phyloP scores from a whole-genome alignment of 148 eudicot species.

The Euryodendron excelsum region DNA sequence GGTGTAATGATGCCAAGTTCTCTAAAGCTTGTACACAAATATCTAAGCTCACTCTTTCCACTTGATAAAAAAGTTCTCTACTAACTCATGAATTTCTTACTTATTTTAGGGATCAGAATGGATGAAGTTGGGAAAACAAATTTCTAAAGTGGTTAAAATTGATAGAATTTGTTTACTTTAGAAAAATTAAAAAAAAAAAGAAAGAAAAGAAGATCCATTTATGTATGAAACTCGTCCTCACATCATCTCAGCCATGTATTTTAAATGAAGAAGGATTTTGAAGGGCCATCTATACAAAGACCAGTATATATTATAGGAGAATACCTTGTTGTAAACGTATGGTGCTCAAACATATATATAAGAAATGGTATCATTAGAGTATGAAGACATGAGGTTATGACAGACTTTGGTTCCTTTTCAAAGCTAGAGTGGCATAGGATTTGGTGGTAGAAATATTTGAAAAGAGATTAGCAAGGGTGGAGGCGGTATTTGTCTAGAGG shows the following conservation, averaged over 20 bases:
- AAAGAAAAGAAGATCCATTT: not conserved
- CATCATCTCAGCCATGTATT: not conserved
- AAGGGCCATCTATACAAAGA: not conserved
- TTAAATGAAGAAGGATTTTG: not conserved
- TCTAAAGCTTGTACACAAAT: not conserved
- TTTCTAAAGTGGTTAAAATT: not conserved
- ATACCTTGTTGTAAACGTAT: not conserved
- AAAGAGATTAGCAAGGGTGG: too few relatives aligned
- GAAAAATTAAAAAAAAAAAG: too few relatives aligned
- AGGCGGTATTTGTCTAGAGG: too few relatives aligned
- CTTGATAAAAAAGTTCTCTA: not conserved
- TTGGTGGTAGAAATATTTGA: too few relatives aligned
- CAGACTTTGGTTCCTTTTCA: too few relatives aligned
- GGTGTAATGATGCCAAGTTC: not conserved
- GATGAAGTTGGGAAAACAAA: not conserved
- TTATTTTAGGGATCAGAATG: not conserved
- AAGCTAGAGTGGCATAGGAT: not conserved
- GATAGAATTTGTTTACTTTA: not conserved
- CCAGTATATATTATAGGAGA: not conserved
- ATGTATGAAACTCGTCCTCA: not conserved
- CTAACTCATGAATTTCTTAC: not conserved
- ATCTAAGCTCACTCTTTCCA: not conserved
- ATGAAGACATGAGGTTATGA: too few relatives aligned
- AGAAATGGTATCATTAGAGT: too few relatives aligned
- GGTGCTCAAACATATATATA: too few relatives aligned